Evolutionary conservation across 345 rosid species (phyloP), one percentile per base, ranked within the genome.

Genomic region (Acer campestre): DNA sequence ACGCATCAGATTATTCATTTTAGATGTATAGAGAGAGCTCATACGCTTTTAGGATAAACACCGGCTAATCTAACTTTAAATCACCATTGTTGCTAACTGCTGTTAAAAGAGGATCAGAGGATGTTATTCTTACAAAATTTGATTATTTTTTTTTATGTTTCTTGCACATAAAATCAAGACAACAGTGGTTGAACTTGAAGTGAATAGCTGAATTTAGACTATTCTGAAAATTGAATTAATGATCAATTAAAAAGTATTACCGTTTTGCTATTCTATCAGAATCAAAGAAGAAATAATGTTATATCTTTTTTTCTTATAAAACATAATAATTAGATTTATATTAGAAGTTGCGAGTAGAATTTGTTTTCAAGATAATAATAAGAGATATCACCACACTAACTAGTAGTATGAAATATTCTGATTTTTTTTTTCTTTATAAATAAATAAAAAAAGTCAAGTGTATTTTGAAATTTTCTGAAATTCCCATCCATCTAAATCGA

Each of bases 1-100:
- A 44, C 59, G 61, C 61, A 46, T 59, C 7, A 4, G 73, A 75
- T 56, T 6, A 82, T 81, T 86, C 80, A 75, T 80, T 75, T 42
- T 66, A 63, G 79, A 64, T 71, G 77, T 71, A 18, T 18, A 20
- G 27, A 14, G 61, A 48, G 73, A 20, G 49, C 76, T 63, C 63
- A 69, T 72, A 72, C 0, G 55, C 44, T 76, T 62, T 67, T 67
- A 61, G 70, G 76, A 58, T 17, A 53, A 3, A n/a, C 74, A 55
- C 67, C 62, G 66, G 80, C 61, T 27, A 74, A 79, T 70, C 31
- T 71, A 71, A 65, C 63, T 25, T 40, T 29, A 4, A 35, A 35
- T 35, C 12, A 1, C 17, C 1, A 31, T 31, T 22, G 23, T 29
- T 38, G 8, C 65, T 3, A 20, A 67, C 38, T 46, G 42, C 40